phyloP scores from a whole-genome alignment of 2,329 filamentous ascomycete species.

The Cadophora sp. region DNA sequence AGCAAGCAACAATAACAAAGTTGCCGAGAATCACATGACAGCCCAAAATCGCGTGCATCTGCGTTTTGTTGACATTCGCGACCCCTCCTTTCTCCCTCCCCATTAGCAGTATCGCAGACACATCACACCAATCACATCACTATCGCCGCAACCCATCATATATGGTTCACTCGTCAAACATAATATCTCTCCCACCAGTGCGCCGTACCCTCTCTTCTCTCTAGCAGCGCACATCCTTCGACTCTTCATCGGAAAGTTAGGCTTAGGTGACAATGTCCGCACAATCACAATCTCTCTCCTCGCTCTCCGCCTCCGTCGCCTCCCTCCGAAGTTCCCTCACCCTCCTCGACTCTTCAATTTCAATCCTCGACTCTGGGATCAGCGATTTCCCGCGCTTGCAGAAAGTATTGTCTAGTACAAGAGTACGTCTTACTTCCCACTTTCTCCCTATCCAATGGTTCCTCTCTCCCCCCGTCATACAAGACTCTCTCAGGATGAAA shows the following conservation, averaged over 20 bases:
- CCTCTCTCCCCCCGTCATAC: no score
- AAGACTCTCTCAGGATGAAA: no score
- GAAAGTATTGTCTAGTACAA: slow-evolving; percentile 45
- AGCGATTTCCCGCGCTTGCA: slow-evolving; percentile 46
- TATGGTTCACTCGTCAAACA: neutral
- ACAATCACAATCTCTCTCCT: slow-evolving; percentile 32
- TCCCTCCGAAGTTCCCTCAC: slow-evolving; percentile 47
- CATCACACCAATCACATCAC: neutral
- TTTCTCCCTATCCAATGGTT: no score
- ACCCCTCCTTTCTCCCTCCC: neutral
- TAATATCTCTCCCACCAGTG: no score
- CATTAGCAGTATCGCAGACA: no score
- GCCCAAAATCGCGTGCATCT: neutral
- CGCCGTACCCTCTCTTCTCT: neutral
- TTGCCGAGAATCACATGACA: neutral
- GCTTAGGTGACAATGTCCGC: slow-evolving; percentile 13
- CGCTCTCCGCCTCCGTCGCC: slow-evolving; percentile 37
- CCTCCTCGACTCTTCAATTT: slow-evolving; percentile 47
- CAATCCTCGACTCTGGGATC: slow-evolving; percentile 46
- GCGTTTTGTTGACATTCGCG: slow-evolving; percentile 3
- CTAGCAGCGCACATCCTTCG: no score
- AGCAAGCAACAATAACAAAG: no score
- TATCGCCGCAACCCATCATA: neutral
- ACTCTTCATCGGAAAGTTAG: no score
- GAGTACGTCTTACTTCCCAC: slow-evolving; percentile 38